Evolutionary conservation across 352 stramenopile genomes (phyloP), one percentile per base, ranked within the genome.

Genomic region (Globisporangium camurandrum): DNA sequence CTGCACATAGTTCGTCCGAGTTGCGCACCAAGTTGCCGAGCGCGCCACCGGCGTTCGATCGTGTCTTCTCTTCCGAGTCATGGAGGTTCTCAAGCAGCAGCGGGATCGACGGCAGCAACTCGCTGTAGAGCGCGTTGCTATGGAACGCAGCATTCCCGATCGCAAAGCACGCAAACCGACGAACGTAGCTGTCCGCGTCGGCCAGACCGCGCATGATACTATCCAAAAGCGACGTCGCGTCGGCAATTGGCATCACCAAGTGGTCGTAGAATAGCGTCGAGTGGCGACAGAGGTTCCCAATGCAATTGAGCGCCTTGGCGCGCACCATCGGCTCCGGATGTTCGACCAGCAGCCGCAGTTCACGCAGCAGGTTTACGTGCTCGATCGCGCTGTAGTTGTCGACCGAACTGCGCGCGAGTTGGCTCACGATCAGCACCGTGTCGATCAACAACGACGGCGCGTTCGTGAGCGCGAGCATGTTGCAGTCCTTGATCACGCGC

Each of bases 91-190:
- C 56, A 5, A 84, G 61, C 22, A 97, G 48, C 17, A 86, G 52
- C 3, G 73, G 66, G 24, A 97, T 79, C 7, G 76, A 64, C 17
- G 69, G 43, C 16, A 59, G 68, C 3, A 98, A 68, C 4, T 57
- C 47, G 3, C 67, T 31, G 57, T 97, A 97, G 3, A 98, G 52
- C 2, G 66, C 53, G 14, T 62, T 67, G 46, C 68, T 86, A 64
- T 97, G 86, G 55, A 97, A 98, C 8, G 91, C 88, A 16, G 86
- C 88, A 51, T 98, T 98, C 30, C 92, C 92, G 30, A 98, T 78
- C n/a, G 88, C 90, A 61, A 97, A 97, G 69, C 85, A 96, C 3
- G 92, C 91, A 40, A 97, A 97, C 19, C 93, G 93, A 0, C 87
- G 71, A 6, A 93, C 86, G 46, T 88, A 86, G n/a, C 66, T 68